Evolutionary conservation across 140 eudicot species (phyloP).

Genomic region (Senecio squalidus): DNA sequence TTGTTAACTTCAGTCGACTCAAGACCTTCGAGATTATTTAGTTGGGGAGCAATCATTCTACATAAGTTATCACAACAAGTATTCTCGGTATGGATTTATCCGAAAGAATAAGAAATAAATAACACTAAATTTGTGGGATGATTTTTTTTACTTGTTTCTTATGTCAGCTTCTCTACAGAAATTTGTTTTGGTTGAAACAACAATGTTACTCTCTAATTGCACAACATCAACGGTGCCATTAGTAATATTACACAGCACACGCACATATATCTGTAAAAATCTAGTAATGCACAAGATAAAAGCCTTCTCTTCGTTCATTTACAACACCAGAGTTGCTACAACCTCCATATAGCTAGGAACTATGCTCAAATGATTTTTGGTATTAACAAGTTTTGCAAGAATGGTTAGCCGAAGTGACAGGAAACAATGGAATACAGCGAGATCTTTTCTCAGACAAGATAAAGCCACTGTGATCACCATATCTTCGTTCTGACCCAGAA

Average conservation of each 20-base stretch:
- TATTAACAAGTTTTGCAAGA: background rate
- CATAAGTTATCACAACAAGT: slow-evolving; percentile 8
- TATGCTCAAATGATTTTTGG: slow-evolving; percentile 12
- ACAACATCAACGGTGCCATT: too few relatives aligned
- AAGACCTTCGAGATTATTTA: slow-evolving; percentile 69
- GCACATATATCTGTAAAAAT: background rate
- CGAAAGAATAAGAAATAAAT: too few relatives aligned
- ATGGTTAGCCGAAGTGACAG: background rate
- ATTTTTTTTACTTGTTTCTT: slow-evolving; percentile 49
- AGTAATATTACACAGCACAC: slow-evolving; percentile 15
- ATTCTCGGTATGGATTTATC: too few relatives aligned
- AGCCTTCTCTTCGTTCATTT: background rate
- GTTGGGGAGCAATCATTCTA: slow-evolving; percentile 69
- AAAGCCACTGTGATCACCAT: slow-evolving; percentile 52
- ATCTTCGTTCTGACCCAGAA: slow-evolving; percentile 73
- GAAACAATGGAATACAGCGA: background rate
- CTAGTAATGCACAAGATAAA: slow-evolving; percentile 3
- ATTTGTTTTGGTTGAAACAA: too few relatives aligned
- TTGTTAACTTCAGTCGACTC: slow-evolving; percentile 38
- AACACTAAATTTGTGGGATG: too few relatives aligned
- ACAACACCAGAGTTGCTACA: slow-evolving; percentile 1
- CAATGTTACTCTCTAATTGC: too few relatives aligned
- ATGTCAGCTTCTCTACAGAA: slow-evolving; percentile 80
- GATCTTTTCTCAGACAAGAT: slow-evolving; percentile 1
- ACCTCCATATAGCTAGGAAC: slow-evolving; percentile 16